Evolutionary conservation across 371 early-diverging fungal genomes (phyloP).

Genomic region (Syncephalastrum contaminatum): DNA sequence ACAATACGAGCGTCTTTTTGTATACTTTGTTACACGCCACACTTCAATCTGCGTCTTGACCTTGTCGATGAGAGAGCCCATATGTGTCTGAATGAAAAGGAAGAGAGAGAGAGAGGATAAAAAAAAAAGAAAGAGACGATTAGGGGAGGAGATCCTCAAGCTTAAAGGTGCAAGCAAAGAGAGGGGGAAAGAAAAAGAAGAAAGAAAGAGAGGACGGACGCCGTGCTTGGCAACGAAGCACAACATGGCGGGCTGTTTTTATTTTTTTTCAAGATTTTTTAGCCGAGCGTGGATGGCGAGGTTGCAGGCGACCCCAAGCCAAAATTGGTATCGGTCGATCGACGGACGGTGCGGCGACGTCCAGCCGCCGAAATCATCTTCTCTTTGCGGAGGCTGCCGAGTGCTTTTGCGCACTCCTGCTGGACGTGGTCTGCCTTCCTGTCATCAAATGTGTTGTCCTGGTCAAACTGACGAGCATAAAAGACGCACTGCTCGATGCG

Average conservation of each 20-base stretch:
- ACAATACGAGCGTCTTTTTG: constrained; percentile 12
- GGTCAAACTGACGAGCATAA: constrained; percentile 40
- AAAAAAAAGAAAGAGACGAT: not conserved
- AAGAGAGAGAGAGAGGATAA: too few relatives aligned
- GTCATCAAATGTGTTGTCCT: constrained; percentile 19
- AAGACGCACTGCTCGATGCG: constrained; percentile 42
- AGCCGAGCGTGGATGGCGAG: too few relatives aligned
- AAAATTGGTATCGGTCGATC: too few relatives aligned
- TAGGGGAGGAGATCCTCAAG: too few relatives aligned
- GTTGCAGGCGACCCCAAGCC: too few relatives aligned
- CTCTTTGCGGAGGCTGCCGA: constrained; percentile 30
- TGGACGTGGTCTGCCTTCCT: constrained; percentile 31
- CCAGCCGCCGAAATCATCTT: constrained; percentile 24
- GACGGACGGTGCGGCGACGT: too few relatives aligned
- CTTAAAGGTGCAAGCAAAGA: too few relatives aligned
- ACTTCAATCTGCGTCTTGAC: constrained; percentile 12
- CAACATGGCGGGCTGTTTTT: too few relatives aligned
- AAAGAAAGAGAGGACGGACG: too few relatives aligned
- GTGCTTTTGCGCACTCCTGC: constrained; percentile 34
- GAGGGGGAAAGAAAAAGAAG: too few relatives aligned
- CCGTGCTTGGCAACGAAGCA: too few relatives aligned
- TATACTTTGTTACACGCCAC: constrained; percentile 12
- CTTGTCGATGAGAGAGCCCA: constrained; percentile 8
- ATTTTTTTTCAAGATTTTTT: too few relatives aligned
- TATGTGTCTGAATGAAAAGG: not conserved